These are phyloP conservation scores for Ophiorrhiza pumila DNA, from an alignment of 257 asterid genomes.

Conservation along the genomic window DNA sequence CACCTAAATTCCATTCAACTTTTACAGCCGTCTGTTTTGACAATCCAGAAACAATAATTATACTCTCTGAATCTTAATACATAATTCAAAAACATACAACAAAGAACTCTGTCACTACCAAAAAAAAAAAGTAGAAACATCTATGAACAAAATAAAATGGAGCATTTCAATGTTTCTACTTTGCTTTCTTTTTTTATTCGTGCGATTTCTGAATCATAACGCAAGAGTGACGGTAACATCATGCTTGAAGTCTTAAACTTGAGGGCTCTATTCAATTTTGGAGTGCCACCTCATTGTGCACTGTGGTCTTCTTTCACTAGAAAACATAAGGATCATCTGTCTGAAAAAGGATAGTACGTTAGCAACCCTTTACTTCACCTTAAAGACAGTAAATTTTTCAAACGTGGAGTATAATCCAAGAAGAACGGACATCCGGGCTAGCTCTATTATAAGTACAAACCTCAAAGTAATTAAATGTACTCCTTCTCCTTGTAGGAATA, in stretches of 20 bases:
- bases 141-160: too few species aligned
- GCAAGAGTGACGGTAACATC: conserved; percentile 17
- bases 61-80: too few species aligned
- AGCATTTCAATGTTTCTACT: too few species aligned
- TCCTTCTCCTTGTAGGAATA: not conserved
- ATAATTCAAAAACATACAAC: too few species aligned
- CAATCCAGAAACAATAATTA: too few species aligned
- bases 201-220: conserved; percentile 19
- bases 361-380: conserved; percentile 31
- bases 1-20: too few species aligned
- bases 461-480: not conserved
- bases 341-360: too few species aligned
- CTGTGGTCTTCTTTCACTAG: not conserved
- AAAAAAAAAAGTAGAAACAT: not conserved
- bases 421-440: not conserved
- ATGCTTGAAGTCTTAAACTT: conserved; percentile 13
- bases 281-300: conserved; percentile 10
- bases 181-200: not conserved
- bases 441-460: not conserved
- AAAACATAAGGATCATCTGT: not conserved
- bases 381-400: conserved; percentile 30
- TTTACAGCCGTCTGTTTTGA: too few species aligned
- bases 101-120: too few species aligned
- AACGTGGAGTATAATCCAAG: conserved; percentile 69
- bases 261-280: too few species aligned